Conservation (phyloP, 2,329 filamentous ascomycete genomes). For the Exserohilum rostratum region DNA sequence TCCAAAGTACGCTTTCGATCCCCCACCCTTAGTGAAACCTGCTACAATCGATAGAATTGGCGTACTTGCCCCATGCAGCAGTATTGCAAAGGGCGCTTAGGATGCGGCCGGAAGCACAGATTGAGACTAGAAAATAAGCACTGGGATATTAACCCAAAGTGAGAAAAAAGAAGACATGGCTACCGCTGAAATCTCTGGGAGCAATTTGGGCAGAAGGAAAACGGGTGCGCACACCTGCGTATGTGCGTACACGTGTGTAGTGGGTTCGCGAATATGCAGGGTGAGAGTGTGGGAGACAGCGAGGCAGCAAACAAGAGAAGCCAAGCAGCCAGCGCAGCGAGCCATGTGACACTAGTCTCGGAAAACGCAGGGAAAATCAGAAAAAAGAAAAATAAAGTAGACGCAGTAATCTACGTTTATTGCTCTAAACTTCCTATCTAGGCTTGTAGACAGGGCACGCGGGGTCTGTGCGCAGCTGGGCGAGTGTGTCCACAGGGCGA, state of each 20-base stretch:
- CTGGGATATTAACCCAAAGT: background rate
- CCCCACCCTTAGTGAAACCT: background rate
- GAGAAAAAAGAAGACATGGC: background rate
- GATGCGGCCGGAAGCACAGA: background rate
- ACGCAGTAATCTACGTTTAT: background rate
- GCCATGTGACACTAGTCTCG: too few species aligned
- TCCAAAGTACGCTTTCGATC: background rate
- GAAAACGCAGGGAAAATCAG: background rate
- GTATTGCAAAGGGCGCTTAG: background rate
- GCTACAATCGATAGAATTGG: background rate
- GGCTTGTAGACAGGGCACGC: too few species aligned
- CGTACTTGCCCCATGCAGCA: background rate
- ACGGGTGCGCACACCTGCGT: too few species aligned
- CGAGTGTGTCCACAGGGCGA: too few species aligned
- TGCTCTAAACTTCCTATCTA: background rate
- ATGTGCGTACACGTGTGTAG: too few species aligned
- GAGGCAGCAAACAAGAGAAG: background rate
- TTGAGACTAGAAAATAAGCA: background rate
- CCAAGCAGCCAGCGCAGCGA: too few species aligned
- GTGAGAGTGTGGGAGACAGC: background rate
- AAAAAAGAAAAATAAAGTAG: background rate
- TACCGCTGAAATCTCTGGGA: too few species aligned
- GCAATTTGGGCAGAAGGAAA: too few species aligned
- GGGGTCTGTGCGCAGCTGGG: background rate
- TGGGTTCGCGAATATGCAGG: too few species aligned